These are phyloP conservation scores for Bocquillonia castaneifolia DNA, from an alignment of 441 rosid species.

Conservation along the genomic window DNA sequence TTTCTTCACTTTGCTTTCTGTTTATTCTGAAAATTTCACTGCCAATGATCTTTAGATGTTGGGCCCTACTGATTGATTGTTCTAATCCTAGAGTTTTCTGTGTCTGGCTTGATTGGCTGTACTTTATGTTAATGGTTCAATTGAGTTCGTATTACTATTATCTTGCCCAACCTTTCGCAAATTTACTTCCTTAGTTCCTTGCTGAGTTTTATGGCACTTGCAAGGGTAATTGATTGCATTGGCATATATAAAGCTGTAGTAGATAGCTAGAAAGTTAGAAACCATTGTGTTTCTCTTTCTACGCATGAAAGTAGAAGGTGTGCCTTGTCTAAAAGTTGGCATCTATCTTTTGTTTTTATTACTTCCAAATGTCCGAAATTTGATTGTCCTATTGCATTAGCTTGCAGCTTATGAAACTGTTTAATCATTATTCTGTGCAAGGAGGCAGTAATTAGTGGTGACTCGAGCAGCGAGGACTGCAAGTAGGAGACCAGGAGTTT, in stretches of 20 bases:
- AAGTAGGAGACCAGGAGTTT: not conserved
- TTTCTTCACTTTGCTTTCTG: not conserved
- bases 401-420: not conserved
- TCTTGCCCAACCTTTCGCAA: not conserved
- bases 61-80: not conserved
- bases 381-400: not conserved
- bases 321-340: not conserved
- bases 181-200: not conserved
- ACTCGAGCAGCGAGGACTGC: not conserved
- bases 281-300: not conserved
- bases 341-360: not conserved
- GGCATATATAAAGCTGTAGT: not conserved
- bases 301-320: not conserved
- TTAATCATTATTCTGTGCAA: not conserved
- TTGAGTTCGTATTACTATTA: not conserved
- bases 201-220: not conserved
- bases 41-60: not conserved
- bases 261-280: not conserved
- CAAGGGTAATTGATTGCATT: conserved; percentile 5
- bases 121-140: not conserved
- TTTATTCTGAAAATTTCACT: not conserved
- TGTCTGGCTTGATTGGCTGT: not conserved
- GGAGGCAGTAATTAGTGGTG: not conserved
- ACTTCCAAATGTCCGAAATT: not conserved
- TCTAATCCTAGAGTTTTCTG: not conserved